Evolutionary conservation across 164 flowering plant species (phyloP).

Genomic region (Amborella trichopoda): DNA sequence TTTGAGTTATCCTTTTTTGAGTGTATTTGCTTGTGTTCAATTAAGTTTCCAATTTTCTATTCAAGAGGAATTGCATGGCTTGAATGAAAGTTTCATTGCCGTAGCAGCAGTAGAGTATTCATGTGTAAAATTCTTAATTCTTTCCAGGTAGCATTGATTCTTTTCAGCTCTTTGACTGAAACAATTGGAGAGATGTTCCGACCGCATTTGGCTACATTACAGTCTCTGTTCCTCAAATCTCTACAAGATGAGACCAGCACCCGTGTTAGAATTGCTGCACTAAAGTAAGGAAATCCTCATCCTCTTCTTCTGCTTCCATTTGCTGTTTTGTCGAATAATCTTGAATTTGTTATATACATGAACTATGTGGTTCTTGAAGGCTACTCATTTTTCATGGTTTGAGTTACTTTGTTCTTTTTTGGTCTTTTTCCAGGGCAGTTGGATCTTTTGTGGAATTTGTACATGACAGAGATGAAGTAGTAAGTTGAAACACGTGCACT

Average conservation of each 20-base stretch:
- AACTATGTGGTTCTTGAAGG: not conserved
- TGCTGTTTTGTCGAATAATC: too few species aligned
- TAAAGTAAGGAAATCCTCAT: constrained; percentile 41
- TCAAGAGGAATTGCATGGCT: too few species aligned
- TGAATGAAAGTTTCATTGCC: too few species aligned
- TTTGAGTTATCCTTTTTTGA: too few species aligned
- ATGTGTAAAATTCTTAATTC: too few species aligned
- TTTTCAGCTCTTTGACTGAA: constrained; percentile 94
- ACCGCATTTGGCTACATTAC: constrained; percentile 68
- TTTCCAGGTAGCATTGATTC: constrained; percentile 75
- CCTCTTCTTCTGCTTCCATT: not conserved
- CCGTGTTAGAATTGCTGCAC: constrained; percentile 93
- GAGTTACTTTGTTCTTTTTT: too few species aligned
- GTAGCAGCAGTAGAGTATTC: too few species aligned
- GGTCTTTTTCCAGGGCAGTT: constrained; percentile 56
- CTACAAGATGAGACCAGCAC: constrained; percentile 85
- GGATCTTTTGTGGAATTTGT: constrained; percentile 92
- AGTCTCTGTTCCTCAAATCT: constrained; percentile 77
- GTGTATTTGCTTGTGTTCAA: too few species aligned
- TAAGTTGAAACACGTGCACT: too few species aligned
- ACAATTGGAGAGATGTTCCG: constrained; percentile 77
- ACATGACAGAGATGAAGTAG: constrained; percentile 79
- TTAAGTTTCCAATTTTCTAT: too few species aligned
- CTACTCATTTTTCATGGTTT: not conserved
- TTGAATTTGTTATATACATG: too few species aligned